Base-by-base conservation (phyloP, 441 rosid genomes). In the Manihot esculenta region DNA sequence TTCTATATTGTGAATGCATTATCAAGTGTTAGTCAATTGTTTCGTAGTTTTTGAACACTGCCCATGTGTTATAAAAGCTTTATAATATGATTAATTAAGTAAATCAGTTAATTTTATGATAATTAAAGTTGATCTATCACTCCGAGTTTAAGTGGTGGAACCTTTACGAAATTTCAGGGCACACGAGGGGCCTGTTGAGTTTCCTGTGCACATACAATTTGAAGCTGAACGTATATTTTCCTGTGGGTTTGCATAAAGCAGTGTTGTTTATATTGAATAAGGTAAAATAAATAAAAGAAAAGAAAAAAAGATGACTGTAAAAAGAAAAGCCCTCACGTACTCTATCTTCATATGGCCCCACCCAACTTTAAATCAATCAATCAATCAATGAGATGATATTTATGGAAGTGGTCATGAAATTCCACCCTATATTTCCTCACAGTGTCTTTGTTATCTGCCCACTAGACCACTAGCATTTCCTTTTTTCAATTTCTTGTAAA, bases 111-210 rank as follows among this genome's bases (percentile, higher is more conserved):
- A 30, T 30, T 30, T 1, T 1, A 1, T 30, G 4, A 30, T 30
- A 4, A 4, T 1, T 30, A 30, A 30, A 30, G 33, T 30, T 30
- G 33, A 30, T 30, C 33, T 4, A 30, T 30, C 33, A 30, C 33
- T 30, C 4, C 1, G 2, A 30, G 33, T 30, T n/a, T n/a, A 30
- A 30, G 33, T 30, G 4, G 33, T 30, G 33, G 33, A 30, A 30
- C 2, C 33, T 30, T 30, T n/a, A 4, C 33, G 33, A 30, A 30
- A 30, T 30, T 30, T 30, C 42, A 38, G 50, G 51, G 24, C 74
- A 61, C 80, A 78, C 79, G 84, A 74, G 73, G 66, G 72, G 72
- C 14, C 60, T 70, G 42, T 5, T 38, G 44, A 59, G 59, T 35
- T 62, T 42, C 5, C 48, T 44, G 64, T 71, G 70, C 35, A 12